Base-by-base conservation (phyloP, 441 rosid genomes). In the Pelargonium citronellum region DNA sequence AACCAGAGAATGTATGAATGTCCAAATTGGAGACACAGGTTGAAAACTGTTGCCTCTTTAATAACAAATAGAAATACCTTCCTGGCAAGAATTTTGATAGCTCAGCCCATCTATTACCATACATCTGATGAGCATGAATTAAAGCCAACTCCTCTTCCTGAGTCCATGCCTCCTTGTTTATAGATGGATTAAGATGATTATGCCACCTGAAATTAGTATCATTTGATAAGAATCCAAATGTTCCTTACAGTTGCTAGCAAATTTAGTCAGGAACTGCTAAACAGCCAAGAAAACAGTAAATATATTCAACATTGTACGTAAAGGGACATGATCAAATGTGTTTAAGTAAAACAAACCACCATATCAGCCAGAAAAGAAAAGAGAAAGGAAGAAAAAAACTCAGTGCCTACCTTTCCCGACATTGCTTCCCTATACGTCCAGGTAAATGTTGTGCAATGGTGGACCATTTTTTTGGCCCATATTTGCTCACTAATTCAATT, bases 381-480 rank as follows among this genome's bases (percentile, higher is more conserved):
- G 66, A 17, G 27, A 20, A 17, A 27, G 27, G 15, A 24, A 71
- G 24, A 22, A 22, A 34, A 20, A 13, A 55, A 4, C 19, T 5
- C 3, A 27, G 27, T 19, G 19, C n/a, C 43, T 49, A 85, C 87
- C 87, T 82, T 80, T 83, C 89, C 68, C 88, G 79, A 19, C 86
- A 85, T 74, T 85, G 86, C 77, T 85, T 85, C 73, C 87, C 88
- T 22, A 75, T 81, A 68, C 85, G 83, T 53, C 85, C 80, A 10
- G 79, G 72, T 67, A 84, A 69, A 34, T 74, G 47, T 61, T 83
- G 80, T 51, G 87, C 79, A 13, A 85, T 83, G 34, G 75, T 73
- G 5, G 85, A 75, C 85, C 89, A 83, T 70, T 75, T 77, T 64
- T 75, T 79, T 41, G 49, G 74, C 53, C 79, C 85, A 13, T 77